Base-by-base conservation (phyloP, 768 basidiomycete species). In the Sarcodon sp. region DNA sequence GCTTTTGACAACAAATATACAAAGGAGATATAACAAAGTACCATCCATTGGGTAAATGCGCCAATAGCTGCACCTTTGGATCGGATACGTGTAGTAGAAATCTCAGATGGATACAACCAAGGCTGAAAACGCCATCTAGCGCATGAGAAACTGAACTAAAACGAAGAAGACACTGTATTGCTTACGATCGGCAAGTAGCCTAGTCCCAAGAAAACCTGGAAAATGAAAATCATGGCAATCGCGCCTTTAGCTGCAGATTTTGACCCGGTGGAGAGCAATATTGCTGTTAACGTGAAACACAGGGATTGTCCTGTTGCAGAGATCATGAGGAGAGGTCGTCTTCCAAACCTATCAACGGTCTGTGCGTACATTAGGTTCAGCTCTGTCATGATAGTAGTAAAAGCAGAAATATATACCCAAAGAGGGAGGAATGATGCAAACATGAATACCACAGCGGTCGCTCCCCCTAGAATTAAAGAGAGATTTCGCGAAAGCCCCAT, bases 351-450 rank as follows among this genome's bases (percentile, higher is more conserved):
- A 51, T 68, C 66, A 6, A 69, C 61, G 6, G 66, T 69, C 67
- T 67, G 31, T 18, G 43, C 44, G 33, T 10, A 32, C 10, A n/a
- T 45, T 31, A 7, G 46, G 33, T 31, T 33, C 27, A 37, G 18
- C 12, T 38, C 39, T 11, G 31, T 37, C 21, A 46, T 33, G 16
- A 16, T 7, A 12, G 6, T n/a, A 18, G 11, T 13, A n/a, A 6
- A 4, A 18, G 33, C 8, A 8, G n/a, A 35, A 32, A 32, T 7
- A 51, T 53, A 15, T 31, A 64, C 65, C 66, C 63, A 66, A 3
- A 65, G 62, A 3, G 66, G 67, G 51, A 67, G 66, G 48, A 70
- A 69, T 0, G 68, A 68, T 10, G 67, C 66, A 16, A 69, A 35
- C 61, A 70, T 63, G 51, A 66, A 70, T 1, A 66, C 67, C 34